Conservation (phyloP, 1,284 basidiomycete species). For the Takashimella tepidaria region DNA sequence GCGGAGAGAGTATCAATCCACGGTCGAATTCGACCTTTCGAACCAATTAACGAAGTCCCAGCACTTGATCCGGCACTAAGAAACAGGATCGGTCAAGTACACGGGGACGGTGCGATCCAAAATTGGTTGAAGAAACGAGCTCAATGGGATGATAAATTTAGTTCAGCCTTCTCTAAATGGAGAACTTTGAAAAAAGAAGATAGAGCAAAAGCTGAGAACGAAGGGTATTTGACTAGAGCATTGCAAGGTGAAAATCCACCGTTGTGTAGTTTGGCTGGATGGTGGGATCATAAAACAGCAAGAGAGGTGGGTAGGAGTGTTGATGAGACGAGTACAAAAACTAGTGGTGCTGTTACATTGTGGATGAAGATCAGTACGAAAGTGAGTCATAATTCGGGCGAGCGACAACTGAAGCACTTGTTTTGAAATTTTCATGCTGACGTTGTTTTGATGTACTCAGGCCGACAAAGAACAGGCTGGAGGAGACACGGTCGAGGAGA, state of each 20-base stretch:
- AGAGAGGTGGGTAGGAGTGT: constrained; percentile 37
- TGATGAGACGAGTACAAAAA: constrained; percentile 36
- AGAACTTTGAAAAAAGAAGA: constrained; percentile 30
- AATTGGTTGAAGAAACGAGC: constrained; percentile 40
- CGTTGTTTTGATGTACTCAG: constrained; percentile 13
- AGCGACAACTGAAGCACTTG: neutral
- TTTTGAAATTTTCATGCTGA: neutral
- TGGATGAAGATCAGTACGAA: constrained; percentile 43
- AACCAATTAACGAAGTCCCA: constrained; percentile 56
- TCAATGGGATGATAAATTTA: constrained; percentile 41
- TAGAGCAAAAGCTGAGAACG: constrained; percentile 24
- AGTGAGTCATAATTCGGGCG: constrained; percentile 13
- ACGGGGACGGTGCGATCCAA: constrained; percentile 37
- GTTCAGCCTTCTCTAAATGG: constrained; percentile 30
- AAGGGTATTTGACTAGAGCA: constrained; percentile 43
- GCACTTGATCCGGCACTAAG: constrained; percentile 32
- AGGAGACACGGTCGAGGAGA: constrained; percentile 28
- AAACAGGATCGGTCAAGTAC: constrained; percentile 35
- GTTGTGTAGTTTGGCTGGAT: constrained; percentile 35
- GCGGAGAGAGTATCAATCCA: constrained; percentile 79
- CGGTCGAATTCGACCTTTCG: constrained; percentile 72
- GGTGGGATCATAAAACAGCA: constrained; percentile 32
- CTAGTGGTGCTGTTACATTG: constrained; percentile 28
- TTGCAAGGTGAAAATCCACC: constrained; percentile 40
- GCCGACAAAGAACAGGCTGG: constrained; percentile 34